Evolutionary conservation across 2,329 filamentous ascomycete species (phyloP), one percentile per base, ranked within the genome.

Genomic region (Cytospora mali): DNA sequence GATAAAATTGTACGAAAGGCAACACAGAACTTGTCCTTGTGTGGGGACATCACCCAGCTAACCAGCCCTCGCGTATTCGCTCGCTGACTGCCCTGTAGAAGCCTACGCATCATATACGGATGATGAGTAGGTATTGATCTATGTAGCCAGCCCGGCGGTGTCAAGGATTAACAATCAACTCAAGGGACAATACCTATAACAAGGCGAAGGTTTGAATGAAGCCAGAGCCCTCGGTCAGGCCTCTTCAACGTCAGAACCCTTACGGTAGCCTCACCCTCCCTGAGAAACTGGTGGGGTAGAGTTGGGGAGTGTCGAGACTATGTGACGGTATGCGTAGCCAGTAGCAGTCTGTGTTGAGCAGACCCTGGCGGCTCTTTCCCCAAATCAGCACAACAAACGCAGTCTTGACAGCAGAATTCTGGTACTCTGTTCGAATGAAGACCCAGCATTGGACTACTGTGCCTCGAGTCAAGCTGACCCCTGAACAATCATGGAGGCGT

Each of bases 381-480:
- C 56, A 58, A n/a, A 33, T 39, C 31, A 54, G 48, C 33, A 28
- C n/a, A 29, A 18, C 57, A 35, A 58, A 29, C 42, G 49, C 31
- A 55, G 56, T 25, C 54, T 39, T 53, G 29, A 29, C 31, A 33
- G 49, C 42, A 39, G n/a, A 49, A 29, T 48, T 33, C 33, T 61
- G 61, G 53, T 61, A 21, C 39, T 29, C 49, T 25, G 53, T 54
- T 33, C 23, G 31, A 42, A 65, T 65, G 60, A 60, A 61, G 64
- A 64, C 64, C 51, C 64, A 58, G 55, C 62, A 56, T 59, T 66
- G 61, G 61, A 57, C 46, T 58, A 59, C 67, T 55, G 69, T 71
- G 64, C 66, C 74, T 79, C 77, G 77, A 79, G 76, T 78, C 76
- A 69, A 71, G 68, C 65, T 60, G 64, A 55, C 69, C 70, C 73